Base-by-base conservation (phyloP, 768 basidiomycete species). In the Glaciozyma martinii region DNA sequence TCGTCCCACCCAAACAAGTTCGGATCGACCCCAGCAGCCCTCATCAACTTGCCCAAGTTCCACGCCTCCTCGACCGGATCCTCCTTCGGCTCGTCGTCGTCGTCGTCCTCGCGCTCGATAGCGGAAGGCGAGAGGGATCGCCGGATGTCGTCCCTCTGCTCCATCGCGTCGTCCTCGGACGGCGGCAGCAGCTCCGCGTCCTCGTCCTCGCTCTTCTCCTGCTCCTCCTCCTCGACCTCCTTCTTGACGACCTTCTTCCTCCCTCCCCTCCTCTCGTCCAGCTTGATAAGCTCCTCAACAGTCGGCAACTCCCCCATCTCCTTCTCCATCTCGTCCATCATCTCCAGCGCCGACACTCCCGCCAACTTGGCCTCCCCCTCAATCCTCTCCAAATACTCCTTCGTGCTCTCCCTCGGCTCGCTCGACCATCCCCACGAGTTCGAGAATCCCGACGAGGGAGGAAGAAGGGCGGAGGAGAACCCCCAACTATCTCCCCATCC, bases 1-100 rank as follows among this genome's bases (percentile, higher is more conserved):
- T 55, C 54, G 25, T 55, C 29, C 61, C 61, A 62, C 10, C 61
- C 61, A n/a, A 62, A 43, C 23, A 53, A 23, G 23, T 29, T 42
- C 43, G 61, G 61, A 40, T 55, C 54, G 52, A 58, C 56, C 10
- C 56, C 56, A 1, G 44, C 43, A 3, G 16, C 25, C 27, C 43
- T 15, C 42, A 58, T 42, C 25, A 58, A 25, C 27, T 25, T 44
- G 15, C 56, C 42, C 7, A 44, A 15, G 18, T n/a, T 58, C 56
- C 40, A 46, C 27, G 43, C 44, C 25, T n/a, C 53, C 53, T 54
- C 29, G 30, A 19, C 30, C 30, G 33, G 30, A 4, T n/a, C n/a
- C 27, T 53, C 52, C n/a, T n/a, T 30, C 21, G 21, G 4, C 30
- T 54, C 53, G 15, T 54, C 33, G 18, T 37, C 53, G 2, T 27